Conservation (phyloP, 768 basidiomycete species). For the Strobilomyces confusus region DNA sequence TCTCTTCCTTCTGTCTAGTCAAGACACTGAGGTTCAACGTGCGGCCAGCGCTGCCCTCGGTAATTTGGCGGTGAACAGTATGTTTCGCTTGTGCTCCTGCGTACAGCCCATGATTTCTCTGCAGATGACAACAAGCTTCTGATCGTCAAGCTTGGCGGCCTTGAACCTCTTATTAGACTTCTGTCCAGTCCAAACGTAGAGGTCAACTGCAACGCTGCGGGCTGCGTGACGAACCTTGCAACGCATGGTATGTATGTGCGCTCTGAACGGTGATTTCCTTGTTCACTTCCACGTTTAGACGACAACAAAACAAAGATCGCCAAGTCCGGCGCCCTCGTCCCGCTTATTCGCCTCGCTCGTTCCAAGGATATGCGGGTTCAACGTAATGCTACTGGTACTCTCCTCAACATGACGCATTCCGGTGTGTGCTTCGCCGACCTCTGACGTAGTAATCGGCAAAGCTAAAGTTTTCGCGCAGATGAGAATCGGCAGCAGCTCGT, state of each 20-base stretch:
- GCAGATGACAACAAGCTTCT: slow-evolving; percentile 97
- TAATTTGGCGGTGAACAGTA: slow-evolving; percentile 97
- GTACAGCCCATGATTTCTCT: slow-evolving; percentile 2
- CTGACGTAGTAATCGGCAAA: background rate
- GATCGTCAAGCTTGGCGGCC: slow-evolving; percentile 95
- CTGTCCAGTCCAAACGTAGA: slow-evolving; percentile 99
- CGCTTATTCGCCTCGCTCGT: slow-evolving; percentile 90
- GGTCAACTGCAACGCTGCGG: slow-evolving; percentile 99
- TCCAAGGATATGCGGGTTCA: slow-evolving; percentile 99
- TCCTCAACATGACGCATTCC: slow-evolving; percentile 99
- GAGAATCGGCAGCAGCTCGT: slow-evolving; percentile 99
- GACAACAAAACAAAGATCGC: slow-evolving; percentile 99
- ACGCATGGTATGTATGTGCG: slow-evolving; percentile 74
- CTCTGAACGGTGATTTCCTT: slow-evolving; percentile 8
- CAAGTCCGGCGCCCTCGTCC: slow-evolving; percentile 97
- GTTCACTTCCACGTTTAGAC: slow-evolving; percentile 45
- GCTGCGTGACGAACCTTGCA: slow-evolving; percentile 97
- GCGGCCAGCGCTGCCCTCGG: slow-evolving; percentile 97
- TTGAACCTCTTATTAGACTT: slow-evolving; percentile 96
- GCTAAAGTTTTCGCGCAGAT: slow-evolving; percentile 45
- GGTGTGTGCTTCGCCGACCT: slow-evolving; percentile 45
- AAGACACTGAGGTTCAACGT: slow-evolving; percentile 98
- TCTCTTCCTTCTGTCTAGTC: slow-evolving; percentile 92
- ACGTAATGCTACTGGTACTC: slow-evolving; percentile 94
- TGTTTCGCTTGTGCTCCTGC: slow-evolving; percentile 34